These are phyloP conservation scores for Vinca minor DNA, from an alignment of 257 asterid genomes.

Conservation along the genomic window DNA sequence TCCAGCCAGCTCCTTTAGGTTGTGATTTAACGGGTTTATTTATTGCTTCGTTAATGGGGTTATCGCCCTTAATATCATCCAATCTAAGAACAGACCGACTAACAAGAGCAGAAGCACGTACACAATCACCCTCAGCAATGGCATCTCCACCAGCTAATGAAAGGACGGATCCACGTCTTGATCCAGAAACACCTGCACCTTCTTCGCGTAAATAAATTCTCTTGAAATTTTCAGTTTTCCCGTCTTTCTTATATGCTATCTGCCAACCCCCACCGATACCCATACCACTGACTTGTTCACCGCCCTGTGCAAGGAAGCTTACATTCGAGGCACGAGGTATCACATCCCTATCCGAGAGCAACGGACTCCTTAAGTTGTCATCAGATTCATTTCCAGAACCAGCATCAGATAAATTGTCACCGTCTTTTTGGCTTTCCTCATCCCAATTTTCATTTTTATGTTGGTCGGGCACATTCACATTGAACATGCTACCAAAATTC, in stretches of 20 bases:
- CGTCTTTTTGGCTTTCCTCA: slow-evolving; percentile 54
- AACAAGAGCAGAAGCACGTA: slow-evolving; percentile 89
- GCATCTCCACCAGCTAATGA: slow-evolving; percentile 54
- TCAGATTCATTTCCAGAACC: slow-evolving; percentile 57
- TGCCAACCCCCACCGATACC: slow-evolving; percentile 99
- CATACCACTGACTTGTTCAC: slow-evolving; percentile 51
- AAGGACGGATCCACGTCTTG: slow-evolving; percentile 66
- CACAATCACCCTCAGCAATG: slow-evolving; percentile 36
- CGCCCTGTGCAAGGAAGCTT: slow-evolving; percentile 20
- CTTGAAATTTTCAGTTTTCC: slow-evolving; percentile 48
- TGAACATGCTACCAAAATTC: slow-evolving; percentile 78
- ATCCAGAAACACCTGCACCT: slow-evolving; percentile 44
- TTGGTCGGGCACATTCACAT: slow-evolving; percentile 42
- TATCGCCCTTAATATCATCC: slow-evolving; percentile 41
- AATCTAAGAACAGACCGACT: slow-evolving; percentile 73
- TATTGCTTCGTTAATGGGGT: slow-evolving; percentile 38
- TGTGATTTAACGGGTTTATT: slow-evolving; percentile 37
- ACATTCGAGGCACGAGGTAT: slow-evolving; percentile 19
- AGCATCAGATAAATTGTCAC: slow-evolving; percentile 31
- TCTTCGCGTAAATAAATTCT: slow-evolving; percentile 87
- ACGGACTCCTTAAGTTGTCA: slow-evolving; percentile 70
- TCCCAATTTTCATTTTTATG: slow-evolving; percentile 65
- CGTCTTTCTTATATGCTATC: slow-evolving; percentile 76
- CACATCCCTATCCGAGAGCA: slow-evolving; percentile 53
- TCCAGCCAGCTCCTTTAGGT: slow-evolving; percentile 50